A percentile compares a stretch with the other conserved stretches of the same genome.
These are phyloP conservation scores for Rutidosis leptorrhynchoides DNA, from an alignment of 129 eudicot genomes.

Conservation along the genomic window DNA sequence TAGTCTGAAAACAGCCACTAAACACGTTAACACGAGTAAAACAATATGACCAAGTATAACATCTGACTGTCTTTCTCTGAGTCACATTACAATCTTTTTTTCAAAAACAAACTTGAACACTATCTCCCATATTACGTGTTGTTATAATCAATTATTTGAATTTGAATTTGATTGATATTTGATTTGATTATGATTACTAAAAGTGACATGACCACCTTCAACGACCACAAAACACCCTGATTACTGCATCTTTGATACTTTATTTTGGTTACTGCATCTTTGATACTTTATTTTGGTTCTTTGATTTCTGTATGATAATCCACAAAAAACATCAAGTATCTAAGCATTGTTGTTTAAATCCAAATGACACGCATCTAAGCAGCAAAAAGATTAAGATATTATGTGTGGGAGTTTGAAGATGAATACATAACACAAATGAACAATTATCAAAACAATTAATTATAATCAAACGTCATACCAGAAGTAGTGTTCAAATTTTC, in stretches of 20 bases:
- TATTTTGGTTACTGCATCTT: no score
- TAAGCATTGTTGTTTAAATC: no score
- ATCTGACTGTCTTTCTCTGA: no score
- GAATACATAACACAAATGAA: no score
- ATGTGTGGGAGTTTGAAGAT: background rate
- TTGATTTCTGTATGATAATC: background rate
- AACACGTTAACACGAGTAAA: background rate
- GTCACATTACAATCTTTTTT: no score
- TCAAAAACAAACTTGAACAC: no score
- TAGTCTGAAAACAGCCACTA: background rate
- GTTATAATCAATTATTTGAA: background rate
- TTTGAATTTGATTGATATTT: no score
- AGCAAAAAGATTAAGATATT: background rate
- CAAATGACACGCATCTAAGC: background rate
- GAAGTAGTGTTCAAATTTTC: background rate
- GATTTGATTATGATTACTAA: background rate
- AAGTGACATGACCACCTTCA: background rate
- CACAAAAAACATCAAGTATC: no score
- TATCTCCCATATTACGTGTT: no score
- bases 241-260: no score
- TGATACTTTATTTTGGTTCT: background rate
- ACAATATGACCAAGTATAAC: background rate
- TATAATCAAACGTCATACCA: background rate
- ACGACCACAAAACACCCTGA: background rate
- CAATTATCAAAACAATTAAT: no score